Base-by-base conservation (phyloP, 805 yeast genomes). In the Candida insectorum region DNA sequence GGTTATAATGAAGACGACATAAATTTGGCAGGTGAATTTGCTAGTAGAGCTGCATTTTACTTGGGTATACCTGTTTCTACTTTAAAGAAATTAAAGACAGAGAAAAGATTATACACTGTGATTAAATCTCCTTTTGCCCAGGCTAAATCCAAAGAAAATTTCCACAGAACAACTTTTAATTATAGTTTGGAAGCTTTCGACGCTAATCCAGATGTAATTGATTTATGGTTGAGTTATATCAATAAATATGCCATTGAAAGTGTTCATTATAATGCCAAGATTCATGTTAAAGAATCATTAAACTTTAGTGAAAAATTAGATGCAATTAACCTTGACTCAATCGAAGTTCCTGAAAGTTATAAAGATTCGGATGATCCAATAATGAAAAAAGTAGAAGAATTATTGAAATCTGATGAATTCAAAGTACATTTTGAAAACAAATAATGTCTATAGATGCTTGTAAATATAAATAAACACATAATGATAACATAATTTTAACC, bases 91-190 rank as follows among this genome's bases (percentile, higher is more conserved):
- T 43, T 82, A 78, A 43, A 65, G 41, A 79, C 83, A 3, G 82
- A 78, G 54, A 76, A 80, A 48, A 85, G 91, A 59, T 75, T 88
- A 47, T 91, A 96, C 86, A 93, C 98, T 0, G 96, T 93, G 27
- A 88, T 83, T 51, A 77, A 81, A 56, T 80, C 96, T 3, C 97
- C 97, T 1, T 93, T 93, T 57, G 96, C 85, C 14, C 93, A 86
- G 53, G 95, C 97, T 33, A 89, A 88, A 58, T 74, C 93, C 7
- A 93, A 93, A 64, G 95, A 91, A 65, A 93, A 91, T 69, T 93
- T 85, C 62, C 85, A 85, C 65, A 80, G 97, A 65, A 72, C 76
- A 30, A 93, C 97, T 1, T 85, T 77, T 57, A 78, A 81, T 48
- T 77, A 95, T 42, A 57, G 75, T 40, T 68, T 93, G 44, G 73